Base-by-base conservation (phyloP, 768 basidiomycete species). In the Leccinum rimulosum region DNA sequence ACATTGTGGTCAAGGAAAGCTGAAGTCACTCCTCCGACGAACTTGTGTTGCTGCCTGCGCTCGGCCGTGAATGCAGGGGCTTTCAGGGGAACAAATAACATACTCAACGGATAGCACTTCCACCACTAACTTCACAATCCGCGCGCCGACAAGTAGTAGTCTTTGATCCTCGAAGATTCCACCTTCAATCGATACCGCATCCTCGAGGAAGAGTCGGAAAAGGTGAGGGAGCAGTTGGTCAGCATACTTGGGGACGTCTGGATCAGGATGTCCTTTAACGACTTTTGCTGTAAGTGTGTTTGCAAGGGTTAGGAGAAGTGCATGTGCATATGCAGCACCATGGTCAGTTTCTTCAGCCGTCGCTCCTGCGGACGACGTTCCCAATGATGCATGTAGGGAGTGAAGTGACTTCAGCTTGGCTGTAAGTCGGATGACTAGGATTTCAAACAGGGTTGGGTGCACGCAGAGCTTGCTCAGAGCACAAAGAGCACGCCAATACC, bases 251-350 rank as follows among this genome's bases (percentile, higher is more conserved):
- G 82, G 74, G 17, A 98, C 80, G 68, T 98, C 97, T 0, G 75
- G 68, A 69, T 96, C 85, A 35, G 78, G 79, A 27, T 67, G 73
- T 52, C 50, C 27, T 55, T 69, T 69, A 35, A 76, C 72, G 7
- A 80, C 75, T 70, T 90, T 90, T 17, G 61, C 64, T 10, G 73
- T 66, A 15, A 98, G 71, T 0, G 88, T 85, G 45, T 84, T 81
- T 2, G 80, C 78, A 7, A 98, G 74, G 0, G 89, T 84, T 52
- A 81, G 77, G 52, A 98, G 80, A 33, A 98, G 79, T 31, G 94
- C 85, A 73, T 94, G 92, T 1, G 85, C 87, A 69, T 96, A 98
- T 11, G 93, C 90, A 0, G 91, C 85, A n/a, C 73, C 75, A 12
- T 85, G 81, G 69, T 95, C 89, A 2, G 64, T 38, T 36, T 85